Base-by-base conservation (phyloP, 2,329 filamentous ascomycete genomes). In the Verticillium alfalfae region DNA sequence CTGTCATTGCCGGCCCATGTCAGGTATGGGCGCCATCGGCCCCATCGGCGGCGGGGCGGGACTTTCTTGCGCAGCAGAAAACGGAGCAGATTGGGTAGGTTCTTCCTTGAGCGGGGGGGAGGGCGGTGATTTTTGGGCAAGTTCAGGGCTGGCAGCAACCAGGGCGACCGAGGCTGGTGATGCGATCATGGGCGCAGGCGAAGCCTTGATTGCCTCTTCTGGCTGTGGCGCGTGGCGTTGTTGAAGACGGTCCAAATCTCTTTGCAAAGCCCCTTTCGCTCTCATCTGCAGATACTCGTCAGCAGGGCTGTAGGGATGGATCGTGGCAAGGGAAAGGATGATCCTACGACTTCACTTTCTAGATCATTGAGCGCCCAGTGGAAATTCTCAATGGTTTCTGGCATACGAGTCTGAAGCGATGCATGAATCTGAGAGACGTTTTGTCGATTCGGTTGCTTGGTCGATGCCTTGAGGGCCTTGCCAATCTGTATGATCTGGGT, bases 401-500 rank as follows among this genome's bases (percentile, higher is more conserved):
- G 73, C 60, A 84, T 70, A 66, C 79, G 82, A 55, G 73, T 70
- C 60, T 76, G 76, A 68, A 68, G 71, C 45, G 67, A 69, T 64
- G 69, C 69, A 37, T 72, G 71, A 15, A 68, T 66, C 16, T 70
- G 72, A 16, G 69, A 67, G 16, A 75, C 63, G 54, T 75, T 75
- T 62, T 74, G 77, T 49, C 77, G 73, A 15, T 77, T 75, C 65
- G 34, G 41, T 12, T 84, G 80, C 65, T 77, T 80, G 36, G 75
- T 73, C 41, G 79, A 79, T 1, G 79, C 73, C 57, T 77, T 82
- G 13, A 87, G 73, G 18, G 83, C 82, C 69, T 84, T 88, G 16
- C 84, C 84, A 2, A 81, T 84, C 70, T 87, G 81, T 15, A 88
- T 76, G 34, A 87, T 79, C 85, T 88, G 45, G 38, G 12, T 41